These are phyloP conservation scores for Ogataea nitratoaversa DNA, from an alignment of 805 yeast species.

Conservation along the genomic window DNA sequence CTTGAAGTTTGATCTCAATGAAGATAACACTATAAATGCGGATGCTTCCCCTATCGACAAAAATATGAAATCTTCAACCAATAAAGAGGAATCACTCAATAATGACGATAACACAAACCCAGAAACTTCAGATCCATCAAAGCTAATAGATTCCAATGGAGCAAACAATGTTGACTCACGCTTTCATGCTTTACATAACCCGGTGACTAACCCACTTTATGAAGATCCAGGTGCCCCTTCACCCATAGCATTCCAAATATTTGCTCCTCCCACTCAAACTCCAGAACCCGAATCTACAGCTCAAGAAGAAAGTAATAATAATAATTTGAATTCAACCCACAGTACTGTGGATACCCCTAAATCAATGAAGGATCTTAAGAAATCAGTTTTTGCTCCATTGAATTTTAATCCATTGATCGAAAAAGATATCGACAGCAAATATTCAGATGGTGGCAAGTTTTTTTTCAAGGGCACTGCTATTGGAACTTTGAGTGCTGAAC, in stretches of 20 bases:
- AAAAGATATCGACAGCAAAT: conserved; percentile 76
- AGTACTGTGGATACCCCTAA: no score
- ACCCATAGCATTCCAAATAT: conserved; percentile 53
- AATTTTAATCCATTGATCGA: conserved; percentile 77
- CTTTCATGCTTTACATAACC: conserved; percentile 20
- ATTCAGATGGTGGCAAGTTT: conserved; percentile 86
- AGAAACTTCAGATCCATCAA: neutral
- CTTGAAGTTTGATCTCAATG: neutral
- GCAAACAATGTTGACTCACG: no score
- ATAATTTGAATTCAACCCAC: no score
- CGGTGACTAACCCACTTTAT: conserved; percentile 52
- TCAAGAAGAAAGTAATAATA: conserved; percentile 4
- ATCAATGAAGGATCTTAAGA: no score
- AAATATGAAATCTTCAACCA: no score
- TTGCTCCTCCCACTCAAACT: conserved; percentile 32
- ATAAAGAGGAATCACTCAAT: no score
- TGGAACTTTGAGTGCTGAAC: neutral
- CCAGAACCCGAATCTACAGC: conserved; percentile 9
- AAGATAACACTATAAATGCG: conserved; percentile 2
- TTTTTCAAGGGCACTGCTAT: conserved; percentile 41
- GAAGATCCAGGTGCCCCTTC: conserved; percentile 84
- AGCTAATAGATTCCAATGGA: no score
- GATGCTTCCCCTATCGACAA: no score
- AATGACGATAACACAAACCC: no score
- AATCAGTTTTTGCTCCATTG: conserved; percentile 78